Evolutionary conservation across 225 moss, liverwort and hornwort species (phyloP).

Genomic region (Polytrichum formosum): DNA sequence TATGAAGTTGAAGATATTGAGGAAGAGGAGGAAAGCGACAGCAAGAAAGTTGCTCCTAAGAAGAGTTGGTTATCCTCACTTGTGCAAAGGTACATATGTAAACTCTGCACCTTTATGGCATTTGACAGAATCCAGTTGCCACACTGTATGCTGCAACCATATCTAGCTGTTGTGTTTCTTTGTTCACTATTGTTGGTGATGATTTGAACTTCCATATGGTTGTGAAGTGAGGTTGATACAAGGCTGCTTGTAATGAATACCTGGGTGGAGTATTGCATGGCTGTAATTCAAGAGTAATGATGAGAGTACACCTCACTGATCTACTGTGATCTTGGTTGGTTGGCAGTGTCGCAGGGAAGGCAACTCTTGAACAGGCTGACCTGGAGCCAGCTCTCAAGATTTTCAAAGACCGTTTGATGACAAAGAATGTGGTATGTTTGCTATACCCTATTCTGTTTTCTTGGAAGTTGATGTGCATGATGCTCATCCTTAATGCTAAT

Average conservation of each 20-base stretch:
- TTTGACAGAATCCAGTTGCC: no score
- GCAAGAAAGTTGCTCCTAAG: conserved; percentile 47
- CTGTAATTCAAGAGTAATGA: no score
- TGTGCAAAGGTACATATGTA: conserved; percentile 52
- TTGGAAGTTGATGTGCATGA: no score
- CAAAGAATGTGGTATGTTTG: conserved; percentile 80
- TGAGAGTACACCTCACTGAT: not conserved
- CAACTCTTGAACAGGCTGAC: conserved; percentile 76
- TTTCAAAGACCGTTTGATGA: conserved; percentile 89
- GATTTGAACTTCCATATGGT: no score
- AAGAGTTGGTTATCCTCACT: conserved; percentile 96
- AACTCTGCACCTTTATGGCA: not conserved
- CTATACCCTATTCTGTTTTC: not conserved
- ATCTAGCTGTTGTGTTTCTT: no score
- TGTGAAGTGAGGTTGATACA: no score
- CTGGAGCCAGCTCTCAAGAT: conserved; percentile 88
- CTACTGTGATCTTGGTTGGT: not conserved
- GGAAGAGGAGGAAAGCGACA: conserved; percentile 38
- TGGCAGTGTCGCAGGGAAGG: conserved; percentile 82
- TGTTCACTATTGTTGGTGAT: no score
- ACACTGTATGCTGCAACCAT: no score
- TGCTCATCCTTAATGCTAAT: no score
- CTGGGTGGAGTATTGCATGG: no score
- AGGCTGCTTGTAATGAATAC: no score
- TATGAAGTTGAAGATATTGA: conserved; percentile 67